Evolutionary conservation across 768 basidiomycete genomes (phyloP).

Genomic region (Obba rivulosa): DNA sequence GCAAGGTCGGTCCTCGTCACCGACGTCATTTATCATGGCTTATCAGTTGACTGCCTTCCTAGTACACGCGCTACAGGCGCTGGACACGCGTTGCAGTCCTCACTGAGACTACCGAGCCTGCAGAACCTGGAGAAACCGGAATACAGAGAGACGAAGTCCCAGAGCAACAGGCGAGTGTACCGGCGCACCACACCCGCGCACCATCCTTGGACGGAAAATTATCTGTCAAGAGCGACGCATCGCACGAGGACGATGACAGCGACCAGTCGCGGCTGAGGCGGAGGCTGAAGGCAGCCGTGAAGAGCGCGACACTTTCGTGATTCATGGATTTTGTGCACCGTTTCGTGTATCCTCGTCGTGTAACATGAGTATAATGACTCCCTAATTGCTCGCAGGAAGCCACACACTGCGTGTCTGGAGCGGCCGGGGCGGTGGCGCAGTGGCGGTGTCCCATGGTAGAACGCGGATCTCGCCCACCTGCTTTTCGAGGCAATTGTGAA

Average conservation of each 20-base stretch:
- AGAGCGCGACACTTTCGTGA: conserved; percentile 7
- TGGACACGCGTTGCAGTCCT: conserved; percentile 86
- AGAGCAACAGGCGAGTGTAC: not conserved
- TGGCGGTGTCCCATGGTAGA: no score
- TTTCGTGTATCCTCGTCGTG: no score
- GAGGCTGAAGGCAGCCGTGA: conserved; percentile 22
- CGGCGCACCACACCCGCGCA: not conserved
- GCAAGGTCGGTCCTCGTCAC: conserved; percentile 49
- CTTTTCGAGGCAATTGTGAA: no score
- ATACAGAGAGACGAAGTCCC: conserved; percentile 15
- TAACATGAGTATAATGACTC: no score
- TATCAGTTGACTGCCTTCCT: no score
- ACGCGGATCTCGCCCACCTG: no score
- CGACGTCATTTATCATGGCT: no score
- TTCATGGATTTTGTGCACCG: no score
- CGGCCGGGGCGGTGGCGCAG: no score
- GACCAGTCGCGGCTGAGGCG: conserved; percentile 12
- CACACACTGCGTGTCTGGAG: no score
- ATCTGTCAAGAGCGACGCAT: not conserved
- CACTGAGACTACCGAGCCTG: conserved; percentile 62
- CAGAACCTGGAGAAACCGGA: conserved; percentile 28
- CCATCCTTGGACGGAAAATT: not conserved
- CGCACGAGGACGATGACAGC: conserved; percentile 13
- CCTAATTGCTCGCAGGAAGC: no score
- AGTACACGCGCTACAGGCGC: conserved; percentile 82